Evolutionary conservation across 768 basidiomycete genomes (phyloP).

Genomic region (Podaxis carcinomalis): DNA sequence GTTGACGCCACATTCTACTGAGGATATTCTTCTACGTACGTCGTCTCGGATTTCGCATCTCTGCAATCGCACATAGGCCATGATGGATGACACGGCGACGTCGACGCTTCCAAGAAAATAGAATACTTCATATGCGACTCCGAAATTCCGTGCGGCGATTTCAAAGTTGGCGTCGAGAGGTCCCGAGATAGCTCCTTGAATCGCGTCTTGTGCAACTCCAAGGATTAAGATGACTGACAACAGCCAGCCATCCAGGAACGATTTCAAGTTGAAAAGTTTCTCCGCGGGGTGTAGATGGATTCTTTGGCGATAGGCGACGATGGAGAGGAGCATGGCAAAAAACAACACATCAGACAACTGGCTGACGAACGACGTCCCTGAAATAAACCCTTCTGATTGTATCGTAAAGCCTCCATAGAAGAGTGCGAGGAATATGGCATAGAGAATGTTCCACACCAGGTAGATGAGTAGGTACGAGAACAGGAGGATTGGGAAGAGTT

Average conservation of each 20-base stretch:
- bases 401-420: neutral
- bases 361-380: neutral
- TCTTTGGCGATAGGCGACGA: conserved; percentile 4
- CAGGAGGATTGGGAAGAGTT: conserved; percentile 3
- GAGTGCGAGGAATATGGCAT: neutral
- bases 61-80: neutral
- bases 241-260: conserved; percentile 3
- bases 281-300: conserved; percentile 1
- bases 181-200: neutral
- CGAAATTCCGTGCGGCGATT: neutral
- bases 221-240: conserved; percentile 1
- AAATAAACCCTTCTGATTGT: neutral
- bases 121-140: neutral
- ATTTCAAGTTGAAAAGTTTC: neutral
- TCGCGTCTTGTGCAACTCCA: neutral
- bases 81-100: neutral
- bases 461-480: neutral
- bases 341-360: neutral
- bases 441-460: conserved; percentile 2
- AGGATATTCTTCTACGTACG: neutral
- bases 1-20: neutral
- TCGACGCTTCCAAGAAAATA: neutral
- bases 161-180: neutral
- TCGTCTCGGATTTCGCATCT: neutral
- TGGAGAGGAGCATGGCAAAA: neutral